Evolutionary conservation across 106 monocot genomes (phyloP).

Genomic region (Apostasia shenzhenica): DNA sequence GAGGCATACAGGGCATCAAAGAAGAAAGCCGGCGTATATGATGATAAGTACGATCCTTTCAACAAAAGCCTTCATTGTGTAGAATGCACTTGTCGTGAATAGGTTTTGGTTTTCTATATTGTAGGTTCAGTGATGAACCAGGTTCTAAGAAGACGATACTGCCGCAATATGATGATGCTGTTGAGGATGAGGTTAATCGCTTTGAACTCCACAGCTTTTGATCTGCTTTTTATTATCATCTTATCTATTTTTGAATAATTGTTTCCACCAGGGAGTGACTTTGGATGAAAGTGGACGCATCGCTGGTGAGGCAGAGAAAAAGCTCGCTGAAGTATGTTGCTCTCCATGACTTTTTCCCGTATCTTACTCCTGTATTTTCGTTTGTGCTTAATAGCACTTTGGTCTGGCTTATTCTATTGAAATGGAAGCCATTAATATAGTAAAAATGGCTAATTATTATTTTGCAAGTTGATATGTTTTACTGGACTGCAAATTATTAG

Average conservation of each 20-base stretch:
- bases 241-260: conserved; percentile 9
- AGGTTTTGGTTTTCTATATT: conserved; percentile 9
- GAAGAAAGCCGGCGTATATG: conserved; percentile 65
- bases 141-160: conserved; percentile 57
- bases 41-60: conserved; percentile 55
- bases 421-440: too few species aligned
- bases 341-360: neutral
- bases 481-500: too few species aligned
- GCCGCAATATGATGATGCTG: conserved; percentile 80
- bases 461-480: too few species aligned
- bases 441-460: too few species aligned
- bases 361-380: neutral
- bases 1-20: conserved; percentile 78
- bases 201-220: neutral
- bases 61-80: neutral
- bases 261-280: conserved; percentile 57
- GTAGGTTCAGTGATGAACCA: conserved; percentile 66
- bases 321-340: conserved; percentile 64
- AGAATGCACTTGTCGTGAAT: neutral
- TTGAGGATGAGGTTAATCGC: conserved; percentile 66
- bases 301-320: conserved; percentile 85
- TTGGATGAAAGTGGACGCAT: conserved; percentile 86
- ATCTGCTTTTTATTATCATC: neutral
- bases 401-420: too few species aligned
- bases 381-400: neutral